Conservation (phyloP, 164 flowering plant species). For the Kalanchoe fedtschenkoi region DNA sequence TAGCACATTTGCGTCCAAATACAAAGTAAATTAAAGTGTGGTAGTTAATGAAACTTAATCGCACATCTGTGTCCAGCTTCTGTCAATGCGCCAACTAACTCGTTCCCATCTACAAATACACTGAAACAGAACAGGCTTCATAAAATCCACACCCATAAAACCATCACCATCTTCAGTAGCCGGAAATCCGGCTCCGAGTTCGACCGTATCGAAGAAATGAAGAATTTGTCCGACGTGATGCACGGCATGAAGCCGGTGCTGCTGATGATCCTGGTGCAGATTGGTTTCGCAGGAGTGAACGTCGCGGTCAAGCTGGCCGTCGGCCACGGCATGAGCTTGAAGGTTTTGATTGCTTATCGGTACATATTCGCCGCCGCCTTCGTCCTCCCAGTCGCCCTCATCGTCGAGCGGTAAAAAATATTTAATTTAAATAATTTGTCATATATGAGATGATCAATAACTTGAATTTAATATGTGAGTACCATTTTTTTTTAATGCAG, state of each 20-base stretch:
- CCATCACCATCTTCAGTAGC: too few relatives aligned
- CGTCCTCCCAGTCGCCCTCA: slow-evolving; percentile 3
- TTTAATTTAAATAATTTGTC: too few relatives aligned
- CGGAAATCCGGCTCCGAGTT: not conserved
- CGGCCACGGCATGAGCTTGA: slow-evolving; percentile 3
- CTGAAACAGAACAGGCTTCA: too few relatives aligned
- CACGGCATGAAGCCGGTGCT: slow-evolving; percentile 3
- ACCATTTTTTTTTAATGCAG: not conserved
- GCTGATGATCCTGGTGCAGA: slow-evolving; percentile 3
- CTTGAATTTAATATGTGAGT: too few relatives aligned
- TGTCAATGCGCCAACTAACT: too few relatives aligned
- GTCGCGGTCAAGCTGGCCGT: not conserved
- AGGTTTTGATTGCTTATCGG: not conserved
- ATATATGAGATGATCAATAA: too few relatives aligned
- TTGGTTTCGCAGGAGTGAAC: slow-evolving; percentile 4
- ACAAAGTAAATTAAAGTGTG: too few relatives aligned
- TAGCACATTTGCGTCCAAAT: too few relatives aligned
- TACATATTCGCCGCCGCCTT: slow-evolving; percentile 6
- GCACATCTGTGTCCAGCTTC: too few relatives aligned
- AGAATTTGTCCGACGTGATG: not conserved
- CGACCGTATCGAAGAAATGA: not conserved
- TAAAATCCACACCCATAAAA: too few relatives aligned
- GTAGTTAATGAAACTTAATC: too few relatives aligned
- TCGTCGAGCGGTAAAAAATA: slow-evolving; percentile 1
- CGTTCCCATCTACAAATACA: too few relatives aligned